Base-by-base conservation (phyloP, 2,329 filamentous ascomycete species). In the Trichoderma aggressivum region DNA sequence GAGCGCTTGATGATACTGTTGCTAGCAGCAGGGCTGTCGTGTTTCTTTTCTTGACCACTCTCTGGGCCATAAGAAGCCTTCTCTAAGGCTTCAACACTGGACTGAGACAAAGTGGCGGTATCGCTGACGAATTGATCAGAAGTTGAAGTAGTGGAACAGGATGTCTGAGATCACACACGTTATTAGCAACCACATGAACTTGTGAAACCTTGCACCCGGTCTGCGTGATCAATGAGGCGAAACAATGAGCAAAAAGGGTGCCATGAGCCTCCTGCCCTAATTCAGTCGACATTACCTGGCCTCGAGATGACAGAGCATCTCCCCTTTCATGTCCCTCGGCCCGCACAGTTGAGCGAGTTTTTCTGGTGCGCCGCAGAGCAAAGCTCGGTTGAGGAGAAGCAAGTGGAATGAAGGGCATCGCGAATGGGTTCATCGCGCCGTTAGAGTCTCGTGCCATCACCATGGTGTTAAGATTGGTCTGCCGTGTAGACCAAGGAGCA, bases 371-470 rank as follows among this genome's bases (percentile, higher is more conserved):
- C n/a, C 36, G 71, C 21, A 21, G 16, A 36, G 68, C 39, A 61
- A 65, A 47, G 34, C 55, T 56, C 26, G 50, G 61, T 30, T 61
- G 56, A 28, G 73, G 53, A 39, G 60, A 69, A 34, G 60, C 50
- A 12, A 61, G 71, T 32, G 78, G 78, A 21, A 74, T 72, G 61
- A 79, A 79, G 21, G 74, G 72, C n/a, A 73, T 71, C 8, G 78
- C 78, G 21, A 72, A 74, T 4, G 78, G 78, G 72, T 79, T 79
- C 78, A 79, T 79, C 14, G 21, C n/a, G 34, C 26, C 78, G 79
- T 79, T 21, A 10, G n/a, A 36, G 39, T 63, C 58, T 53, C 18
- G 28, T 12, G 16, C 21, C n/a, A 7, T 39, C 30, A 30, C 26
- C 66, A 69, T 61, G n/a, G 28, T 24, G 30, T 43, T n/a, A 14